phyloP scores from a whole-genome alignment of 495 filamentous ascomycete genomes.

The Tuber microsphaerosporum region DNA sequence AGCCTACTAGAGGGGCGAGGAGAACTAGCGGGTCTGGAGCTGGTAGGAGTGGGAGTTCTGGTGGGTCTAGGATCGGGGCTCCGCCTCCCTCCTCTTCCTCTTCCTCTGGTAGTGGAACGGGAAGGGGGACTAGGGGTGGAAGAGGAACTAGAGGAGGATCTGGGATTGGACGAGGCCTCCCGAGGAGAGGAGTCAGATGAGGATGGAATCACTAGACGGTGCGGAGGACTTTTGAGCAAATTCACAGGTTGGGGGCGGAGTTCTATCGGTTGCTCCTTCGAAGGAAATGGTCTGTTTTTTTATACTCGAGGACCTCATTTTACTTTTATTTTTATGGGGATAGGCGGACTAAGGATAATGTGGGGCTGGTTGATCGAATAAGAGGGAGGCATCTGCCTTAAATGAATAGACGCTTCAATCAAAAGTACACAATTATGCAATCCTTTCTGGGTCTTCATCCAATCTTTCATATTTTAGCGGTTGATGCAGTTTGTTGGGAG shows the following conservation, averaged over 20 bases:
- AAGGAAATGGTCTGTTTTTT: neutral
- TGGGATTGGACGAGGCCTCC: conserved; percentile 47
- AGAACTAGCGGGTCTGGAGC: conserved; percentile 45
- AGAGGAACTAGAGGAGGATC: conserved; percentile 41
- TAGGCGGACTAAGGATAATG: neutral
- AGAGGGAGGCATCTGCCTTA: neutral
- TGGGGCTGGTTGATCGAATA: neutral
- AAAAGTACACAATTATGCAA: neutral
- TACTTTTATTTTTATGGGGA: neutral
- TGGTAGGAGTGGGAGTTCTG: conserved; percentile 48
- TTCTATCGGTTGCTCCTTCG: neutral
- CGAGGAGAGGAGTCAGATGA: conserved; percentile 40
- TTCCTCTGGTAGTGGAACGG: conserved; percentile 22
- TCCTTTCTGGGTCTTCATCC: neutral
- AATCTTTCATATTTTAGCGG: neutral
- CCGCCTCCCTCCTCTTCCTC: conserved; percentile 28
- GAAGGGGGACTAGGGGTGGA: conserved; percentile 31
- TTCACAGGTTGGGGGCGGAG: neutral
- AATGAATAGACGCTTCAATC: neutral
- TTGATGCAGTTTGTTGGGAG: neutral
- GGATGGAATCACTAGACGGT: neutral
- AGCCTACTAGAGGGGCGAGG: conserved; percentile 35
- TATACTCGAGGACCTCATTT: neutral
- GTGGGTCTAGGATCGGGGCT: conserved; percentile 40
- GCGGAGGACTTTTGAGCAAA: neutral